These are phyloP conservation scores for Aegilops tauschii DNA, from an alignment of 176 grass and related monocot species.

Conservation along the genomic window DNA sequence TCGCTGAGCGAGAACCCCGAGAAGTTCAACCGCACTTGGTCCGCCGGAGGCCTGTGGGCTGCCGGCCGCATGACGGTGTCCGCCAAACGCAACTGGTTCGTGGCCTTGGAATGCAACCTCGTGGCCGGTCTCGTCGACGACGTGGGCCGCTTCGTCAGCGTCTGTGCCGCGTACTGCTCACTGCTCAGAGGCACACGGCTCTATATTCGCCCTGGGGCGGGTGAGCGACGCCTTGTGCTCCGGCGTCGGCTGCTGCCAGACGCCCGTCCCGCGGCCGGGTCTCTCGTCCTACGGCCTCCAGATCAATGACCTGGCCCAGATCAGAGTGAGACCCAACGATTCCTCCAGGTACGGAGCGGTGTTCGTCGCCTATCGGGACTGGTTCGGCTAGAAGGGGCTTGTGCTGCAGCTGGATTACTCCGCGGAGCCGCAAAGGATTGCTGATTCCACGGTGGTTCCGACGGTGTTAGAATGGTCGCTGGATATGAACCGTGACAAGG, in stretches of 20 bases:
- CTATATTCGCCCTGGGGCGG: too few species aligned
- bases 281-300: not conserved
- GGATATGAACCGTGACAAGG: not conserved
- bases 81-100: not conserved
- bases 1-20: not conserved
- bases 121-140: not conserved
- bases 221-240: not conserved
- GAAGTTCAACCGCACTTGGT: not conserved
- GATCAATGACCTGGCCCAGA: not conserved
- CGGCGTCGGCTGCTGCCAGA: conserved; percentile 19
- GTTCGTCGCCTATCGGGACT: not conserved
- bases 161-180: not conserved
- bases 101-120: not conserved
- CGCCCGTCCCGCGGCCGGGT: not conserved
- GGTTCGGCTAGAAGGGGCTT: not conserved
- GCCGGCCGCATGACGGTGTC: not conserved
- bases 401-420: not conserved
- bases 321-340: not conserved
- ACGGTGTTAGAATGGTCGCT: not conserved
- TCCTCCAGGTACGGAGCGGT: not conserved
- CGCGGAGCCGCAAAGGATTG: too few species aligned
- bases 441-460: too few species aligned
- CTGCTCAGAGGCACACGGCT: not conserved
- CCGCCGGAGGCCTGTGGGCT: not conserved
- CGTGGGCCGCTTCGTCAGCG: not conserved